phyloP scores from a whole-genome alignment of 805 yeast genomes.

The Teunomyces aglyptinius region DNA sequence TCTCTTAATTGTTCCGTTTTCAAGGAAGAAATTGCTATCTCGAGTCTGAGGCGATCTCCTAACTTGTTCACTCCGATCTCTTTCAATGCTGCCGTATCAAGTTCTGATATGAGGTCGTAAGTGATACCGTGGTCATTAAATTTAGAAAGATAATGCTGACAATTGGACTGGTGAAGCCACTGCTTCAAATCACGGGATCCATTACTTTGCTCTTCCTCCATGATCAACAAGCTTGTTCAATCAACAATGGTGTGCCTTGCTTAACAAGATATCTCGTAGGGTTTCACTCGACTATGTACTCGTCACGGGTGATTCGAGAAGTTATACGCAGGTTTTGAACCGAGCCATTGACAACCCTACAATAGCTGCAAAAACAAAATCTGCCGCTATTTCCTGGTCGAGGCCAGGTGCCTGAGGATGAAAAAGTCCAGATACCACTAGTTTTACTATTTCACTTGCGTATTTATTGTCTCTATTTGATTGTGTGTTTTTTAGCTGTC shows the following conservation, averaged over 20 bases:
- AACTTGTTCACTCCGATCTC: slow-evolving; percentile 74
- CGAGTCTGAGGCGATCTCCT: slow-evolving; percentile 78
- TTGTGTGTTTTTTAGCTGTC: too few species aligned
- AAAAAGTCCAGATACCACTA: too few species aligned
- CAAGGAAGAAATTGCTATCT: slow-evolving; percentile 52
- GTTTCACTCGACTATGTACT: background rate
- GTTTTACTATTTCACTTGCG: too few species aligned
- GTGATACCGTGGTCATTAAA: slow-evolving; percentile 53
- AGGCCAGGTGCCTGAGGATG: too few species aligned
- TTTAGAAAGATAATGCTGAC: slow-evolving; percentile 32
- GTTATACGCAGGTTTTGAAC: background rate
- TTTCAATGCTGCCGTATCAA: slow-evolving; percentile 62
- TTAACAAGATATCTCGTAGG: background rate
- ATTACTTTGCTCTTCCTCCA: background rate
- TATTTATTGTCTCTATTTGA: too few species aligned
- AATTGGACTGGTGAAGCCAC: slow-evolving; percentile 36
- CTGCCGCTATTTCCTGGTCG: too few species aligned
- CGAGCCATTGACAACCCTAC: background rate
- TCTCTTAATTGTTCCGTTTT: slow-evolving; percentile 31
- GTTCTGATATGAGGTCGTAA: slow-evolving; percentile 53
- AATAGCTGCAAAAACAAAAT: too few species aligned
- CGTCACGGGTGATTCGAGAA: background rate
- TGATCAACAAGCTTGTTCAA: background rate
- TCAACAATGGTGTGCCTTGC: background rate
- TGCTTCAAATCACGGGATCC: slow-evolving; percentile 21